A percentile compares a stretch with the other conserved stretches of the same genome.
phyloP scores from a whole-genome alignment of 2,329 filamentous ascomycete genomes.

The Dactylonectria macrodidyma region DNA sequence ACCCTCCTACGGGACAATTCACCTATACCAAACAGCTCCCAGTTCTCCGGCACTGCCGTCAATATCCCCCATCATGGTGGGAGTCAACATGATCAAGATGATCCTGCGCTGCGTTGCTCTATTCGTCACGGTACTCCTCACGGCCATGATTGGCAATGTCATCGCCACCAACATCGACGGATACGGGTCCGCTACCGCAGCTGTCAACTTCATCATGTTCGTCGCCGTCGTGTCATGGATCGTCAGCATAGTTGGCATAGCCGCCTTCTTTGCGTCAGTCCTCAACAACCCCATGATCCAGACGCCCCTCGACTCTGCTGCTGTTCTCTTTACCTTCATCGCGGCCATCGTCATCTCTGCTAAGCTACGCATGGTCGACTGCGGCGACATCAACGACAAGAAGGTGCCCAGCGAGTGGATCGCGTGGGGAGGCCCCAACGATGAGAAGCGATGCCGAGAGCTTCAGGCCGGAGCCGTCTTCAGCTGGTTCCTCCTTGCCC shows the following conservation, averaged over 20 bases:
- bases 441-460: conserved; percentile 78
- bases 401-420: conserved; percentile 65
- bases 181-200: conserved; percentile 58
- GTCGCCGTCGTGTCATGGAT: conserved; percentile 77
- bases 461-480: conserved; percentile 83
- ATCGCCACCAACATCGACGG: conserved; percentile 66
- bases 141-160: conserved; percentile 71
- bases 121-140: conserved; percentile 67
- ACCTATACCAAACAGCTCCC: conserved; percentile 17
- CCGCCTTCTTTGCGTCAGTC: conserved; percentile 67
- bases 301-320: conserved; percentile 70
- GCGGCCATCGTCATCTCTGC: conserved; percentile 79
- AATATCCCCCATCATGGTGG: conserved; percentile 46
- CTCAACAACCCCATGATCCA: conserved; percentile 67
- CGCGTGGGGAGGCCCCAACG: conserved; percentile 72
- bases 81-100: conserved; percentile 59
- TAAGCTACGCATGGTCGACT: conserved; percentile 78
- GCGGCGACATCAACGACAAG: conserved; percentile 63
- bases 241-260: conserved; percentile 74
- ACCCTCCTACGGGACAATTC: neutral
- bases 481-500: conserved; percentile 82
- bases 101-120: conserved; percentile 65
- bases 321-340: conserved; percentile 79
- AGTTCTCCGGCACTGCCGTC: conserved; percentile 22
- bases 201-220: conserved; percentile 79